Base-by-base conservation (phyloP, 257 asterid species). In the Ehretia macrophylla region DNA sequence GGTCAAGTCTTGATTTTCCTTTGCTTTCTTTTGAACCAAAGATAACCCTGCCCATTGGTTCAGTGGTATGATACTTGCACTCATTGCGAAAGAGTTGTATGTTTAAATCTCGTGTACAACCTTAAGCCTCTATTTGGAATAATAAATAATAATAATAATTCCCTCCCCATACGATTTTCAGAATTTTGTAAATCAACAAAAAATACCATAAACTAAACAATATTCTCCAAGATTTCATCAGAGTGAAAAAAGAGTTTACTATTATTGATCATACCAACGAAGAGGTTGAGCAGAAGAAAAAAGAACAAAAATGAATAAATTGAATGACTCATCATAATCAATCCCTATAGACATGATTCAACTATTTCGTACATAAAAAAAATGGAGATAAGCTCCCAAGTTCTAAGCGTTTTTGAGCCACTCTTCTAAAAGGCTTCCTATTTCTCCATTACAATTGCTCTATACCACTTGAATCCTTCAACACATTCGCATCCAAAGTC, bases 341-440 rank as follows among this genome's bases (percentile, higher is more conserved):
- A 27, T 27, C 37, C 60, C 62, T 55, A 62, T 22, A 46, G 54
- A 45, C 39, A 62, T 16, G 64, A 51, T 74, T 74, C 39, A 75
- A 64, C 58, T 65, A 58, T 65, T 62, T 61, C 69, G 81, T 67
- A 81, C 76, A 77, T 70, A 55, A 68, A 80, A n/a, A 75, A 67
- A 86, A 81, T 55, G 84, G 94, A 67, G 94, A 79, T 32, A 86
- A 73, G 73, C 74, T 81, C 59, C 69, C 54, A 59, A 79, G 72
- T 52, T 80, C 75, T 27, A 80, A 46, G 54, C 98, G 86, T 71
- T 71, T 90, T 60, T 82, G 77, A 44, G 85, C 89, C 37, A 58
- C 82, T 74, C 98, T 76, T 75, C 83, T 80, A 58, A 65, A 77
- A 22, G 95, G 87, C 74, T 83, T 87, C 68, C 81, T 70, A 50